Evolutionary conservation across 495 filamentous ascomycete genomes (phyloP).

Genomic region (Staphylotrichum longicolle): DNA sequence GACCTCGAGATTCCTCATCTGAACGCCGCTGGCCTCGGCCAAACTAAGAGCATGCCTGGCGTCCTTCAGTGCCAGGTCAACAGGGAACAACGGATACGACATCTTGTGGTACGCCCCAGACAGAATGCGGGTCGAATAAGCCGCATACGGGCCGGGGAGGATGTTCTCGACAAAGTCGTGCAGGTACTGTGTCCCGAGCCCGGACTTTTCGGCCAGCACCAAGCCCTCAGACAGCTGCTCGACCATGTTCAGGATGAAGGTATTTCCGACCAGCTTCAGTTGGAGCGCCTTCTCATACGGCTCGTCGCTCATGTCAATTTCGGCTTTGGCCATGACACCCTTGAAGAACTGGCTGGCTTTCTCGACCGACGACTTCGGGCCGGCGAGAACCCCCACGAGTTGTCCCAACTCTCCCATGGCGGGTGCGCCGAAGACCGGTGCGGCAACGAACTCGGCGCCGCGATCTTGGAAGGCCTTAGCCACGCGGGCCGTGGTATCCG

Average conservation of each 20-base stretch:
- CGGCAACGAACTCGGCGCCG: slow-evolving; percentile 73
- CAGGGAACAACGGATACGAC: slow-evolving; percentile 74
- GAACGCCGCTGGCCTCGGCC: slow-evolving; percentile 60
- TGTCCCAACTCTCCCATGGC: slow-evolving; percentile 72
- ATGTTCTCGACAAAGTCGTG: slow-evolving; percentile 65
- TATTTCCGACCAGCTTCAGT: slow-evolving; percentile 84
- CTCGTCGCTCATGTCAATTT: slow-evolving; percentile 68
- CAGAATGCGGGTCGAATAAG: slow-evolving; percentile 72
- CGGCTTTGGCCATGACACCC: slow-evolving; percentile 70
- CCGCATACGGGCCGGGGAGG: slow-evolving; percentile 62
- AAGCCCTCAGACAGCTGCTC: slow-evolving; percentile 74
- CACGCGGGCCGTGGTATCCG: slow-evolving; percentile 68
- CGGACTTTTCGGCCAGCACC: slow-evolving; percentile 75
- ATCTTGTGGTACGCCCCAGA: slow-evolving; percentile 66
- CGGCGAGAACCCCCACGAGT: slow-evolving; percentile 75
- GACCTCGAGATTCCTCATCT: slow-evolving; percentile 63
- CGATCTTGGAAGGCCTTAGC: slow-evolving; percentile 53
- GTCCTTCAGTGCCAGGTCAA: slow-evolving; percentile 85
- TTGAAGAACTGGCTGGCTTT: slow-evolving; percentile 70
- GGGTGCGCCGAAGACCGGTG: slow-evolving; percentile 80
- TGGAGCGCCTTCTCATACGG: slow-evolving; percentile 56
- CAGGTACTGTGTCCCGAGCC: slow-evolving; percentile 67
- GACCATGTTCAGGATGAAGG: slow-evolving; percentile 80
- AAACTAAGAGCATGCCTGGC: slow-evolving; percentile 68
- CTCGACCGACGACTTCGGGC: slow-evolving; percentile 57